A percentile compares a stretch with the other conserved stretches of the same genome.
These are phyloP conservation scores for Clonostachys byssicola DNA, from an alignment of 2,329 filamentous ascomycete genomes.

Conservation along the genomic window DNA sequence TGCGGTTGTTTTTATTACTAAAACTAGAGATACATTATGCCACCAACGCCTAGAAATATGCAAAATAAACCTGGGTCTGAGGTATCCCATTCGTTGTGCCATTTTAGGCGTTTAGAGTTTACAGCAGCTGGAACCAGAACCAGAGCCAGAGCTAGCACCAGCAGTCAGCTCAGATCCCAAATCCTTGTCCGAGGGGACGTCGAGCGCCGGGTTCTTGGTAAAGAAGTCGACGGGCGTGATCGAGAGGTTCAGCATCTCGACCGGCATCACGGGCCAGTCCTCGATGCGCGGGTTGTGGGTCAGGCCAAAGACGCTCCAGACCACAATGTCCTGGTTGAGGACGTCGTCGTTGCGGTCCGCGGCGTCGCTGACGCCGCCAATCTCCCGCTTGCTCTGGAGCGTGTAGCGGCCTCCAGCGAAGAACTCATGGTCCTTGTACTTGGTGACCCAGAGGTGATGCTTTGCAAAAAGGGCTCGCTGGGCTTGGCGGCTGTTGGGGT, in stretches of 20 bases:
- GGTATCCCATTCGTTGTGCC: no score
- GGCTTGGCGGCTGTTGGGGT: slow-evolving; percentile 30
- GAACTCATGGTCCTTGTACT: slow-evolving; percentile 36
- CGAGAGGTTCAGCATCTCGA: slow-evolving; percentile 42
- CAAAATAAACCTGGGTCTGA: no score
- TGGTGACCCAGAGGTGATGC: slow-evolving; percentile 41
- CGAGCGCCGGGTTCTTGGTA: slow-evolving; percentile 38
- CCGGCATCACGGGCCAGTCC: slow-evolving; percentile 67
- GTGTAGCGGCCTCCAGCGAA: slow-evolving; percentile 38
- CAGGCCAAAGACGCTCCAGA: slow-evolving; percentile 54
- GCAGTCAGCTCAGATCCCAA: slow-evolving; percentile 1
- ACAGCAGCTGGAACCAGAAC: no score
- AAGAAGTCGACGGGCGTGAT: slow-evolving; percentile 48
- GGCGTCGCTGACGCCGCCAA: slow-evolving; percentile 29
- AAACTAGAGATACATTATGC: no score
- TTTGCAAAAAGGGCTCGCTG: slow-evolving; percentile 33
- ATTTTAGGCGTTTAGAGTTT: no score
- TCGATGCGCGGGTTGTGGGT: slow-evolving; percentile 63
- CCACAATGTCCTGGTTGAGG: slow-evolving; percentile 45
- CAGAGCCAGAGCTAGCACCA: no score
- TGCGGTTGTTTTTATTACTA: no score
- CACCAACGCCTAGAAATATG: no score
- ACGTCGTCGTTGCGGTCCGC: slow-evolving; percentile 38
- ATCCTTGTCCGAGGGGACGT: slow-evolving; percentile 22
- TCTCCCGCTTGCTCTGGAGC: slow-evolving; percentile 31